Evolutionary conservation across 148 eudicot genomes (phyloP).

Genomic region (Polygonum aviculare): DNA sequence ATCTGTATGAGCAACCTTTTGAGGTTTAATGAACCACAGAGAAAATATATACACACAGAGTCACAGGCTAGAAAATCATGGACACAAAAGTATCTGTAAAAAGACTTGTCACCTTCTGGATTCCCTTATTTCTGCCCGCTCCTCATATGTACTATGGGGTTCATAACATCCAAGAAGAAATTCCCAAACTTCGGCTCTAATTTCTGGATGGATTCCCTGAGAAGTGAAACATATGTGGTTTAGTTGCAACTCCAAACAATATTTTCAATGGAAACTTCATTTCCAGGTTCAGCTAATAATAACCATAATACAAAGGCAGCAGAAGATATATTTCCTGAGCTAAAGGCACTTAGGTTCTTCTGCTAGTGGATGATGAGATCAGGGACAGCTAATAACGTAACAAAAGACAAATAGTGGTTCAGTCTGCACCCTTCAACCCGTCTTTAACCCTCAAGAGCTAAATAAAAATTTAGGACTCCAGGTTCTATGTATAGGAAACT

Average conservation of each 20-base stretch:
- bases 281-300: not conserved
- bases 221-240: conserved; percentile 11
- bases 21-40: not conserved
- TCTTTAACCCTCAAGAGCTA: not conserved
- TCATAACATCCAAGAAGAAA: conserved; percentile 94
- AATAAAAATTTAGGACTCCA: not conserved
- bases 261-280: not conserved
- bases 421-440: not conserved
- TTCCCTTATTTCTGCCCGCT: conserved; percentile 63
- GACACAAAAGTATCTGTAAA: not conserved
- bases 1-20: not conserved
- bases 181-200: conserved; percentile 99
- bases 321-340: not conserved
- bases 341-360: not conserved
- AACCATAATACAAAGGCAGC: not conserved
- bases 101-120: conserved; percentile 50
- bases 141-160: conserved; percentile 81
- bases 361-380: not conserved
- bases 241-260: not conserved
- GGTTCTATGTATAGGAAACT: not conserved
- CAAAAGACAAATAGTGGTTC: conserved; percentile 2
- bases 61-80: not conserved
- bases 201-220: conserved; percentile 95
- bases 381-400: not conserved
- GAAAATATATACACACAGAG: not conserved